Conservation (phyloP, 2,329 filamentous ascomycete species). For the Pyrenophora teres region DNA sequence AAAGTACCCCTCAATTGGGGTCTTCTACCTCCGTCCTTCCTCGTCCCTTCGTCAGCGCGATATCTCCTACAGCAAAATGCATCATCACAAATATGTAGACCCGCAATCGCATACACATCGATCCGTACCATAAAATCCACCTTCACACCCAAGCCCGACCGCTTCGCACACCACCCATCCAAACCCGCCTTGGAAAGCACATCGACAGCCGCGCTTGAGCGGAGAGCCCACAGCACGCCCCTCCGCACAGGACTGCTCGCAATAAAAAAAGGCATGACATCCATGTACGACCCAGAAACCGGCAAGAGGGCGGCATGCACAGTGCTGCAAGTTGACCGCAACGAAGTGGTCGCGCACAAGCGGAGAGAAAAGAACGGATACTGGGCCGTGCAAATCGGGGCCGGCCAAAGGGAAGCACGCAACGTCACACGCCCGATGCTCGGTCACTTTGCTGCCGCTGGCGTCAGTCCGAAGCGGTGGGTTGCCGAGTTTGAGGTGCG, state of each 20-base stretch:
- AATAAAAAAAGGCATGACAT: conserved; percentile 95
- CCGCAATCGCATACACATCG: conserved; percentile 27
- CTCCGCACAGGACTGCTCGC: conserved; percentile 81
- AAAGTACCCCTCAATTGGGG: conserved; percentile 43
- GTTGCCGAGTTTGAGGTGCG: conserved; percentile 87
- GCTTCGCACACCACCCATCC: conserved; percentile 58
- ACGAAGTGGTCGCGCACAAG: conserved; percentile 88
- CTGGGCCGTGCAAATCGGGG: conserved; percentile 88
- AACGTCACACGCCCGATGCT: conserved; percentile 83
- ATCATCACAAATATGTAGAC: conserved; percentile 9
- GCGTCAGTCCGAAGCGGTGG: conserved; percentile 80
- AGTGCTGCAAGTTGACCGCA: conserved; percentile 88
- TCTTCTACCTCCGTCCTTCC: conserved; percentile 32
- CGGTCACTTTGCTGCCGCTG: conserved; percentile 84
- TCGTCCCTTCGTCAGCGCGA: conserved; percentile 36
- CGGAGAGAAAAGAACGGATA: conserved; percentile 82
- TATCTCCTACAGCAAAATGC: conserved; percentile 28
- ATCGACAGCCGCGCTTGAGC: conserved; percentile 62
- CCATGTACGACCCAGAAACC: conserved; percentile 76
- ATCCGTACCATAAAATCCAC: conserved; percentile 60
- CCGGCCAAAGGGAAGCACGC: conserved; percentile 71
- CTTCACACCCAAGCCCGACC: conserved; percentile 55
- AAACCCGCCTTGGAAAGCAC: conserved; percentile 60
- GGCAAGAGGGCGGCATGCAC: conserved; percentile 83
- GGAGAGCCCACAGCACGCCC: conserved; percentile 62